Evolutionary conservation across 306 rosid genomes (phyloP).

Genomic region (Castanea mollissima): DNA sequence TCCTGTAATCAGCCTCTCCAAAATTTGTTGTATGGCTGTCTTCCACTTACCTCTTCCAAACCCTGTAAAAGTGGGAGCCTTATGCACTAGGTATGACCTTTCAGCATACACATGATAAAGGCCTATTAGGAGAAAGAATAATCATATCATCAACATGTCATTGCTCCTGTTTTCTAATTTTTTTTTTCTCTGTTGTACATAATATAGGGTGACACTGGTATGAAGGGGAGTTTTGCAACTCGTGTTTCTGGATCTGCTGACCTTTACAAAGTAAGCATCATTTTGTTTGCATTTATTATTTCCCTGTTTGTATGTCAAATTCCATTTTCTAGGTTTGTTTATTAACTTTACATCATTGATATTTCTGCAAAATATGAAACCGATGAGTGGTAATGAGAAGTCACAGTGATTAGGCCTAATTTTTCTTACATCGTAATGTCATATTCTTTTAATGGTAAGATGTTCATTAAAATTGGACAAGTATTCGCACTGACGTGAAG

Average conservation of each 20-base stretch:
- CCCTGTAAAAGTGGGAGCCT: too few relatives aligned
- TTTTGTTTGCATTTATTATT: slow-evolving; percentile 5
- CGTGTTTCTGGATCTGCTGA: slow-evolving; percentile 96
- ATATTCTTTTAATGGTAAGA: neutral
- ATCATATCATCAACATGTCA: slow-evolving; percentile 1
- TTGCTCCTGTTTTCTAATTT: slow-evolving; percentile 12
- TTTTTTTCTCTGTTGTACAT: slow-evolving; percentile 16
- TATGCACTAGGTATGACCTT: too few relatives aligned
- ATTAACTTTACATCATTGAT: neutral
- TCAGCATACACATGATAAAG: neutral
- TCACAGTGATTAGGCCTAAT: neutral
- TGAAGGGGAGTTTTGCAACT: slow-evolving; percentile 92
- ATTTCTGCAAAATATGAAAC: slow-evolving; percentile 3
- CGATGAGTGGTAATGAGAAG: neutral
- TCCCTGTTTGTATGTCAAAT: neutral
- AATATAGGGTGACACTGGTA: slow-evolving; percentile 70
- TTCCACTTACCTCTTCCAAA: too few relatives aligned
- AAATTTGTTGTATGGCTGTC: too few relatives aligned
- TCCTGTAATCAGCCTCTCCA: too few relatives aligned
- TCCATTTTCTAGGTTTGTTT: neutral
- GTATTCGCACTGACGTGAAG: neutral
- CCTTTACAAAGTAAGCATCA: slow-evolving; percentile 70
- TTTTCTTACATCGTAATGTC: neutral
- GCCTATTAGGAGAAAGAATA: neutral
- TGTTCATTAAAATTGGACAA: neutral